phyloP scores from a whole-genome alignment of 345 rosid genomes.

The Salix brachista region DNA sequence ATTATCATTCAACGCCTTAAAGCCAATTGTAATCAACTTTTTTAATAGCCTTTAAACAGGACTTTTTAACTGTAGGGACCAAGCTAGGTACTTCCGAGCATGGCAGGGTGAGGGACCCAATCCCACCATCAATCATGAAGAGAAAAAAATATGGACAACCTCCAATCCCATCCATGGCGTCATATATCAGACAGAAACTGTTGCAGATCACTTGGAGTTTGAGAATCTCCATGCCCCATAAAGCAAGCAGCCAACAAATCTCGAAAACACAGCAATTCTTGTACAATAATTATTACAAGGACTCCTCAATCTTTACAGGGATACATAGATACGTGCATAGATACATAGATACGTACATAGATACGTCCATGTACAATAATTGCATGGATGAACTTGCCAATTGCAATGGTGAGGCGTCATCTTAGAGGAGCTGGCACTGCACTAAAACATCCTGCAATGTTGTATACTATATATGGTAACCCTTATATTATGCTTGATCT shows the following conservation, averaged over 20 bases:
- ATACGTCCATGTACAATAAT: no score
- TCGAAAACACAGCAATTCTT: background rate
- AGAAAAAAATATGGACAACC: background rate
- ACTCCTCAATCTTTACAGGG: background rate
- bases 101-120: slow-evolving; percentile 19
- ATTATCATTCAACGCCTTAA: no score
- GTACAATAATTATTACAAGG: background rate
- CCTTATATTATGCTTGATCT: background rate
- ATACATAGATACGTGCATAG: background rate
- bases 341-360: background rate
- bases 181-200: slow-evolving; percentile 15
- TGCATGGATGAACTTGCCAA: background rate
- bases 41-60: no score
- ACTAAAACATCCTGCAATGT: background rate
- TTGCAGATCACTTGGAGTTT: background rate
- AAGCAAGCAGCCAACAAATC: background rate
- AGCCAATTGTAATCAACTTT: no score
- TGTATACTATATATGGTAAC: no score
- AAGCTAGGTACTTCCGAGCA: background rate
- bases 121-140: slow-evolving; percentile 17
- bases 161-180: slow-evolving; percentile 13
- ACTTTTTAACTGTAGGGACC: no score
- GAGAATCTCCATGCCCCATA: background rate
- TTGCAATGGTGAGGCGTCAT: background rate
- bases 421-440: background rate